These are phyloP conservation scores for Arachis hypogaea DNA, from an alignment of 306 rosid species.

Conservation along the genomic window DNA sequence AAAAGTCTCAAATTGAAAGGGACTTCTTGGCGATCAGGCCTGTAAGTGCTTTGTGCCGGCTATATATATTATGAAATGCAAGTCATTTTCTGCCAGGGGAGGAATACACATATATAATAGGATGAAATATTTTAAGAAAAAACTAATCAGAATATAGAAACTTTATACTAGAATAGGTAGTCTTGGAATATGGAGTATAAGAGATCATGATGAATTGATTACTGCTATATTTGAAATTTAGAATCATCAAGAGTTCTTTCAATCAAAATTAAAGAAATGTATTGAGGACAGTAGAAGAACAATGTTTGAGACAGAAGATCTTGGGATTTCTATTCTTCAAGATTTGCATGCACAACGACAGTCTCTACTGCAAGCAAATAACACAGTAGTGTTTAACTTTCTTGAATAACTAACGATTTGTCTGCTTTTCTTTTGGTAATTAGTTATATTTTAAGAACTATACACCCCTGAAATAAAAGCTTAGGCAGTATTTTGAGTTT, in stretches of 20 bases:
- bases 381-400: constrained; percentile 48
- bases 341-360: constrained; percentile 83
- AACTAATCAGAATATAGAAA: neutral
- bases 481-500: constrained; percentile 13
- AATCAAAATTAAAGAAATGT: neutral
- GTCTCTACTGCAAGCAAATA: constrained; percentile 64
- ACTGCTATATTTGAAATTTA: neutral
- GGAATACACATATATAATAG: too few species aligned
- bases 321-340: constrained; percentile 86
- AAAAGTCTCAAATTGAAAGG: too few species aligned
- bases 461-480: neutral
- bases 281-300: constrained; percentile 74
- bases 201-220: neutral
- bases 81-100: too few species aligned
- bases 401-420: neutral
- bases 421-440: neutral
- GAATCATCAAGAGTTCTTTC: neutral
- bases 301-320: constrained; percentile 89
- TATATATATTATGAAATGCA: too few species aligned
- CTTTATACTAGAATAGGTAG: neutral
- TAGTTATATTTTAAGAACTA: constrained; percentile 16
- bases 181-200: neutral
- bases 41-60: too few species aligned
- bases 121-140: constrained; percentile 6
- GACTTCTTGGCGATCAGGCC: too few species aligned